These are phyloP conservation scores for Aphanomyces invadans DNA, from an alignment of 352 stramenopile genomes.

Conservation along the genomic window DNA sequence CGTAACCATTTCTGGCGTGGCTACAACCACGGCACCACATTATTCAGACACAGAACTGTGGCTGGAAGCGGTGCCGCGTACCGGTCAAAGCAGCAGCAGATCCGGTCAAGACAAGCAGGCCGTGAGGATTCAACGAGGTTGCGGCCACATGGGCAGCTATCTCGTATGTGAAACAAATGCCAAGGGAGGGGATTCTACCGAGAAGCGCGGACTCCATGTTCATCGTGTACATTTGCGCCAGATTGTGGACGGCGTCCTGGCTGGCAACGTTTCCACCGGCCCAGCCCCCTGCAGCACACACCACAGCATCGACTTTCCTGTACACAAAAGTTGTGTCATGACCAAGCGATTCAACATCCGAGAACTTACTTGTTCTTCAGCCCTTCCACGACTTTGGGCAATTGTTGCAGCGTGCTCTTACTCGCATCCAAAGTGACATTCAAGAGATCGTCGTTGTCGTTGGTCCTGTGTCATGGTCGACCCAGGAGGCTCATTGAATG, in stretches of 20 bases:
- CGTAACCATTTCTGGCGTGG: slow-evolving; percentile 75
- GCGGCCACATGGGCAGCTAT: slow-evolving; percentile 75
- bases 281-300: slow-evolving; percentile 77
- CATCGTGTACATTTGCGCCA: slow-evolving; percentile 64
- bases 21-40: slow-evolving; percentile 22
- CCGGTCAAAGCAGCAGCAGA: slow-evolving; percentile 66
- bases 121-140: slow-evolving; percentile 46
- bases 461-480: slow-evolving; percentile 28
- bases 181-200: slow-evolving; percentile 27
- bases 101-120: slow-evolving; percentile 76
- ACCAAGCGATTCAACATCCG: neutral
- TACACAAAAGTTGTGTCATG: slow-evolving; percentile 20
- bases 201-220: slow-evolving; percentile 75
- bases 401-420: slow-evolving; percentile 43
- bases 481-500: no score
- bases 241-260: slow-evolving; percentile 46
- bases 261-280: slow-evolving; percentile 63
- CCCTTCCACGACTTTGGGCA: slow-evolving; percentile 41
- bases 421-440: slow-evolving; percentile 39
- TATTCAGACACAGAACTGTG: neutral
- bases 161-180: slow-evolving; percentile 11
- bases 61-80: slow-evolving; percentile 5
- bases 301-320: slow-evolving; percentile 60
- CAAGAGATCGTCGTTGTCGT: slow-evolving; percentile 38
- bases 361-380: slow-evolving; percentile 38